Evolutionary conservation across 148 eudicot genomes (phyloP).

Genomic region (Silene conica): DNA sequence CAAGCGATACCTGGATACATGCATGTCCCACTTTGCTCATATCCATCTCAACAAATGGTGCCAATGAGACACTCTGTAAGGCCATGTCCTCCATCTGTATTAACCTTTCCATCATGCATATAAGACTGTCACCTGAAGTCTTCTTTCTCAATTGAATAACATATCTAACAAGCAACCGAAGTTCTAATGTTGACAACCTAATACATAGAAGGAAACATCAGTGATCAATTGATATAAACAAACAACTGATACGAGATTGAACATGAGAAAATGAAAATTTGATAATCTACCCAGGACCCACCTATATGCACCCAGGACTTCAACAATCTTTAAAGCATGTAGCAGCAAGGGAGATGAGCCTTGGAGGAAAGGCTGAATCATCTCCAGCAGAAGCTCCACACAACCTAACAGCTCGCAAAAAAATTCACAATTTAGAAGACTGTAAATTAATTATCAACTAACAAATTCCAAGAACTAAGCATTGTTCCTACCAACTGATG

Average conservation of each 20-base stretch:
- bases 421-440: conserved; percentile 13
- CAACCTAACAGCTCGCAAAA: conserved; percentile 54
- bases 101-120: conserved; percentile 89
- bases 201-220: neutral
- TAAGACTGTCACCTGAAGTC: conserved; percentile 64
- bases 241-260: conserved; percentile 8
- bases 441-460: conserved; percentile 6
- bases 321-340: conserved; percentile 80
- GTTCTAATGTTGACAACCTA: conserved; percentile 86
- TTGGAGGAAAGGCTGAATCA: conserved; percentile 74
- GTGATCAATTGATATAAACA: conserved; percentile 1
- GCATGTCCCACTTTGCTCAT: conserved; percentile 96
- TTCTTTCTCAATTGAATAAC: conserved; percentile 74
- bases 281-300: conserved; percentile 28
- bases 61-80: conserved; percentile 71
- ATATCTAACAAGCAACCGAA: conserved; percentile 78
- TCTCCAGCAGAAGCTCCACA: conserved; percentile 92
- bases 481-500: conserved; percentile 73
- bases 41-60: conserved; percentile 98
- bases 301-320: conserved; percentile 97
- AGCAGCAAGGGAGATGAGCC: conserved; percentile 78
- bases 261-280: conserved; percentile 3
- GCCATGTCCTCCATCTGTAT: conserved; percentile 73
- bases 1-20: conserved; percentile 87
- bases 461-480: conserved; percentile 1